Evolutionary conservation across 768 basidiomycete species (phyloP), one percentile per base, ranked within the genome.

Genomic region (Asterophora lycoperdoides): DNA sequence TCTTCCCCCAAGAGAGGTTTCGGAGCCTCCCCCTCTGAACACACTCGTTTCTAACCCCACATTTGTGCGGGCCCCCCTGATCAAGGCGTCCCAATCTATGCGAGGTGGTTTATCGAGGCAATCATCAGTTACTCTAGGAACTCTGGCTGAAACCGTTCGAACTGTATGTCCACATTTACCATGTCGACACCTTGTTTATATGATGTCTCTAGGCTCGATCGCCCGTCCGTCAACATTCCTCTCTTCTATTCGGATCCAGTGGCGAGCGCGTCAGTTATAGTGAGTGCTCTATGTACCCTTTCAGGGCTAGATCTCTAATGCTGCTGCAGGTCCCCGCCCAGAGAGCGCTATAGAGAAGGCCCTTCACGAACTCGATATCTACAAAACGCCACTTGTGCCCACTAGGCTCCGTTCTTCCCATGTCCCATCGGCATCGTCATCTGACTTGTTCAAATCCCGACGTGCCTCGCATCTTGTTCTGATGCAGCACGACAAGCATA

Each of bases 381-480:
- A 89, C 71, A 85, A 83, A 67, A 90, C 85, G 1, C 88, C 88
- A 5, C 74, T 90, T 38, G 57, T 89, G 13, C 86, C 88, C 9
- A 81, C 84, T 33, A 76, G 79, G 15, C 62, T 80, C 49, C 71
- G 75, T 37, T 68, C 70, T 18, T 60, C 66, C 26, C 68, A 67
- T 52, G 50, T 63, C 30, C 53, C 66, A 18, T 41, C 44, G 6
- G 6, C 66, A 30, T 57, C 66, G 19, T 60, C 67, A 57, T 80
- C 83, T 5, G 81, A 84, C 51, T 76, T 86, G 67, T 87, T 89
- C 67, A 71, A 79, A 53, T 71, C 80, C 35, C 69, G 72, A 46
- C 70, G 75, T 19, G 57, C 66, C 14, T 68, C 69, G 6, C 63
- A 67, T 41, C 66, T 78, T 20, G 60, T 78, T 18, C 71, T 84